Conservation (phyloP, 106 monocot genomes). For the Apostasia shenzhenica region DNA sequence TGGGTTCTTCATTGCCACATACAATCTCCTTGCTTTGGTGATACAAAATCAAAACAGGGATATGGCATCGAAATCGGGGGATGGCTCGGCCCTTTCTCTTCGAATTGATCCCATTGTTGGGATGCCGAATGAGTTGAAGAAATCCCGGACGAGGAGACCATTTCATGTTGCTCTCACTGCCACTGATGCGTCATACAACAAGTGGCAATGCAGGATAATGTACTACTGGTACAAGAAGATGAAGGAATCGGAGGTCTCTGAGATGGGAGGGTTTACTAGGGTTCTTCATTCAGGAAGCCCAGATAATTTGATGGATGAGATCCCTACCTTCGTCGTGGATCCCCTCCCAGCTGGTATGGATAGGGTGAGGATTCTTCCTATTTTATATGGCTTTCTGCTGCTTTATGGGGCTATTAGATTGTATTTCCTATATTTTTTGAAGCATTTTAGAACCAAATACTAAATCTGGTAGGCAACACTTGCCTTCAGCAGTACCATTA, state of each 20-base stretch:
- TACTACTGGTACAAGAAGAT: slow-evolving; percentile 65
- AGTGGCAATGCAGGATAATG: slow-evolving; percentile 77
- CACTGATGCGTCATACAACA: slow-evolving; percentile 48
- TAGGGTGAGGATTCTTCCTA: slow-evolving; percentile 30
- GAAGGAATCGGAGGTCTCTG: slow-evolving; percentile 31
- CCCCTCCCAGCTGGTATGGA: slow-evolving; percentile 63
- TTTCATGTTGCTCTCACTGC: slow-evolving; percentile 70
- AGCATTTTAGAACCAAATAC: background rate
- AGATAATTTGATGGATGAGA: slow-evolving; percentile 50
- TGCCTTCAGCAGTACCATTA: too few relatives aligned
- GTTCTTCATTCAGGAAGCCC: slow-evolving; percentile 54
- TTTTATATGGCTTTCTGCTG: background rate
- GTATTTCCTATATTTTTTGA: background rate
- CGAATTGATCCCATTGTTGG: slow-evolving; percentile 17
- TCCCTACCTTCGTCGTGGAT: slow-evolving; percentile 57
- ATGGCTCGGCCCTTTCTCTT: background rate
- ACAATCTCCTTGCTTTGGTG: slow-evolving; percentile 24
- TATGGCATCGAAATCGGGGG: background rate
- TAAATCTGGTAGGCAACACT: too few relatives aligned
- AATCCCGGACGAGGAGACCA: slow-evolving; percentile 3
- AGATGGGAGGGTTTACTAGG: slow-evolving; percentile 75
- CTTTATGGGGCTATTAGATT: background rate
- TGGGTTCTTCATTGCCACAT: slow-evolving; percentile 28
- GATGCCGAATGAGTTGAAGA: slow-evolving; percentile 22
- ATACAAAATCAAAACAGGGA: slow-evolving; percentile 14